phyloP scores from a whole-genome alignment of 208 protist species.

The Tritrichomonas foetus region DNA sequence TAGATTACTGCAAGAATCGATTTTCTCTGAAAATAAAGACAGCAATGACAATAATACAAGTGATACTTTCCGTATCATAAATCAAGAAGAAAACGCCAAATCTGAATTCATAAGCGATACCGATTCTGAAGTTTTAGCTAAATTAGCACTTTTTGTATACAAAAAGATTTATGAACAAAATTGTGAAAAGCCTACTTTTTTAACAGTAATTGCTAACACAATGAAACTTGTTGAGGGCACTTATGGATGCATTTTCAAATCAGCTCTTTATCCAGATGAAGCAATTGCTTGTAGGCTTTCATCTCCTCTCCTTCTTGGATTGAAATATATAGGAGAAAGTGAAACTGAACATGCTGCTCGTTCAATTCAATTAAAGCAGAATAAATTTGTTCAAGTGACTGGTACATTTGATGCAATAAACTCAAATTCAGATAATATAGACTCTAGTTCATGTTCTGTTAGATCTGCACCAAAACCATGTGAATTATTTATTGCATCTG shows the following conservation, averaged over 20 bases:
- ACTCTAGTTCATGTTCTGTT: neutral
- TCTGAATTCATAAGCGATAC: conserved; percentile 40
- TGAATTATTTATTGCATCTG: conserved; percentile 15
- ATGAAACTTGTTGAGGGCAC: conserved; percentile 62
- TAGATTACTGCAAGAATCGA: conserved; percentile 27
- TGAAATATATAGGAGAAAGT: conserved; percentile 26
- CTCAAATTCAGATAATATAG: neutral
- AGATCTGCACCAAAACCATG: neutral
- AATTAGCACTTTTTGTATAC: neutral
- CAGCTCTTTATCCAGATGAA: conserved; percentile 60
- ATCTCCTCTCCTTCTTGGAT: conserved; percentile 61
- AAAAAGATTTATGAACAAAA: neutral
- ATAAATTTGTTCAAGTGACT: neutral
- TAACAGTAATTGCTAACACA: conserved; percentile 60
- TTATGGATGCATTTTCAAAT: conserved; percentile 60
- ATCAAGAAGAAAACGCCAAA: conserved; percentile 52
- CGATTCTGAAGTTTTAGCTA: neutral
- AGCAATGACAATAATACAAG: no score
- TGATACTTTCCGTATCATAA: conserved; percentile 56
- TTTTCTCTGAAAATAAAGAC: neutral
- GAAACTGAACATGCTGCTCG: neutral
- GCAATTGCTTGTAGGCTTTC: conserved; percentile 59
- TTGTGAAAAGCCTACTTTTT: neutral
- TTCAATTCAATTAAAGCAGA: neutral
- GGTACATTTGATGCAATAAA: neutral